Base-by-base conservation (phyloP, 441 rosid species). In the Erysimum cheiri region DNA sequence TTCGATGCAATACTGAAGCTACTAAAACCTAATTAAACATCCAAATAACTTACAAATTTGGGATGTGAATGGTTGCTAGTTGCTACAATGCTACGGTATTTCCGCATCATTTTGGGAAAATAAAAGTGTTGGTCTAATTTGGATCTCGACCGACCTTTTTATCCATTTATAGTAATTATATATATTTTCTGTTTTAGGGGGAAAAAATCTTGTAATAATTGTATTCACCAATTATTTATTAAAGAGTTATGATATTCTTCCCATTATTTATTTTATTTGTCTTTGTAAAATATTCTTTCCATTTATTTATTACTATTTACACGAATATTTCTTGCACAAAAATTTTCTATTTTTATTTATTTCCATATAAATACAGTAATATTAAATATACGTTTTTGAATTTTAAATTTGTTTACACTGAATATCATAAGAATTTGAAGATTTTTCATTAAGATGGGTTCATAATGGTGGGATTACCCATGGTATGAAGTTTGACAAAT, bases 1-100 rank as follows among this genome's bases (percentile, higher is more conserved):
- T 60, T 19, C 3, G 70, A 44, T 71, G 63, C 48, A 11, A 54
- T 52, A 11, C 22, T 49, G 44, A 15, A 55, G 64, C 50, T 46
- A 54, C 5, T 72, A 29, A 19, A 46, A 36, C 70, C 60, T 48
- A 17, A 19, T 37, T 6, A 37, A 59, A 49, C 71, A 48, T 65
- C 71, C 77, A 73, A 49, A 65, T 29, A 56, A 61, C 9, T 28
- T 14, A 32, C 24, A 64, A 29, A 56, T 72, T 47, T 64, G 65
- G 46, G 71, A 72, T 72, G 75, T 62, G 65, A 46, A 46, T 8
- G 70, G 72, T 41, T 44, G 33, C 5, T 31, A 6, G 40, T 60
- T 40, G 41, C 67, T 46, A 5, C 54, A n/a, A n/a, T n/a, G n/a
- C n/a, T n/a, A n/a, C n/a, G 11, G 28, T 33, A 12, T 29, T 8